Evolutionary conservation across 768 basidiomycete species (phyloP).

Genomic region (Tricholoma sp.): DNA sequence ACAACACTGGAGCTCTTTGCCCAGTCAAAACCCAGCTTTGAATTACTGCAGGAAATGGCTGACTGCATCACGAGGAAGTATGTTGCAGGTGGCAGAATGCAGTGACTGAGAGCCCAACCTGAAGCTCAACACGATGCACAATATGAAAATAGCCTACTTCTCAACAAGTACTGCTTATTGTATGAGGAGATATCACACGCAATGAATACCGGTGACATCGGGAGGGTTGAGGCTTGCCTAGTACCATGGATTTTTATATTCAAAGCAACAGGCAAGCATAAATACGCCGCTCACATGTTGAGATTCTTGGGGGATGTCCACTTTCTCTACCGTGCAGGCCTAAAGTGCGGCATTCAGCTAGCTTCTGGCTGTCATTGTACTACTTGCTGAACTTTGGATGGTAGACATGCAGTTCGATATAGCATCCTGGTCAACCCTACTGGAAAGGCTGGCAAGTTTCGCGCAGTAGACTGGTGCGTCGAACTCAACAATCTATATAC

Average conservation of each 20-base stretch:
- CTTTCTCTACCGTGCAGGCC: neutral
- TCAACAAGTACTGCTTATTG: neutral
- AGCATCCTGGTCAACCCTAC: slow-evolving; percentile 25
- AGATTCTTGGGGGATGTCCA: neutral
- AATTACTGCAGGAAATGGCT: neutral
- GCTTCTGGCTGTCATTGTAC: no score
- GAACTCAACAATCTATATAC: slow-evolving; percentile 27
- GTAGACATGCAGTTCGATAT: slow-evolving; percentile 9
- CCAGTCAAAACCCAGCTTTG: neutral
- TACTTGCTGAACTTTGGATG: no score
- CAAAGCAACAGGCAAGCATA: neutral
- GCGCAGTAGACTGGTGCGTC: slow-evolving; percentile 26
- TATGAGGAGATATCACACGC: neutral
- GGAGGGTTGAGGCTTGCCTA: neutral
- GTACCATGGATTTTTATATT: neutral
- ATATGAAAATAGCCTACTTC: neutral
- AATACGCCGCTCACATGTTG: neutral
- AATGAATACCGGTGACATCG: neutral
- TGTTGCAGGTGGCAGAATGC: neutral
- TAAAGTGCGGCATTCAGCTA: no score
- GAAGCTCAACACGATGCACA: neutral
- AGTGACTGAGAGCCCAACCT: neutral
- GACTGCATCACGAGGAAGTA: neutral
- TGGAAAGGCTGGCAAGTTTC: slow-evolving; percentile 18
- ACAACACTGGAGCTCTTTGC: neutral